phyloP scores from a whole-genome alignment of 2,329 filamentous ascomycete species.

The Paradendryphiella salina region DNA sequence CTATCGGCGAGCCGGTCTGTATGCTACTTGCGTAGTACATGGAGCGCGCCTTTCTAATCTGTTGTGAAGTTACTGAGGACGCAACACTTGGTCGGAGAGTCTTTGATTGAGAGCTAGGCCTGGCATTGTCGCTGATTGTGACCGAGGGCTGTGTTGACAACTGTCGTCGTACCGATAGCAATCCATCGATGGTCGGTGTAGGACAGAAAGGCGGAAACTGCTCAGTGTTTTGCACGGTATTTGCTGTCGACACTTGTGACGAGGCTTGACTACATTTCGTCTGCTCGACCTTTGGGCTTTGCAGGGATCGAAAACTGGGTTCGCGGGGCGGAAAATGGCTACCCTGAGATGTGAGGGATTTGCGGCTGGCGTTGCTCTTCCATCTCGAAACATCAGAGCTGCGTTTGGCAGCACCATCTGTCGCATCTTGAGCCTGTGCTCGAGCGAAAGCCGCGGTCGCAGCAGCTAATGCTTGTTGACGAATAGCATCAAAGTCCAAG shows the following conservation, averaged over 20 bases:
- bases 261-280: conserved; percentile 14
- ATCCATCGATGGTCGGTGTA: conserved; percentile 14
- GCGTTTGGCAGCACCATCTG: conserved; percentile 17
- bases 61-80: conserved; percentile 38
- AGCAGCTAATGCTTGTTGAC: conserved; percentile 46
- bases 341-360: conserved; percentile 39
- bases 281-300: conserved; percentile 21
- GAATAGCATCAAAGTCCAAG: conserved; percentile 34
- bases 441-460: conserved; percentile 44
- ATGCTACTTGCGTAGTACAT: conserved; percentile 48
- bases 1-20: conserved; percentile 44
- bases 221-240: conserved; percentile 13
- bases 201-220: conserved; percentile 29
- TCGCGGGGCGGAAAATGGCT: conserved; percentile 45
- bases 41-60: conserved; percentile 45
- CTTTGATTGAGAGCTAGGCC: conserved; percentile 34
- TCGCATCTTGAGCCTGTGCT: conserved; percentile 32
- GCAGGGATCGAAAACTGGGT: conserved; percentile 34
- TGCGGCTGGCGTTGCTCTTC: conserved; percentile 44
- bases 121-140: conserved; percentile 28
- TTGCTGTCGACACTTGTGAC: conserved; percentile 14
- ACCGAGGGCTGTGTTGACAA: conserved; percentile 29
- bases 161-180: conserved; percentile 13
- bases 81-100: conserved; percentile 27
- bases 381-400: conserved; percentile 30